These are phyloP conservation scores for Pueraria montana DNA, from an alignment of 306 rosid genomes.

Conservation along the genomic window DNA sequence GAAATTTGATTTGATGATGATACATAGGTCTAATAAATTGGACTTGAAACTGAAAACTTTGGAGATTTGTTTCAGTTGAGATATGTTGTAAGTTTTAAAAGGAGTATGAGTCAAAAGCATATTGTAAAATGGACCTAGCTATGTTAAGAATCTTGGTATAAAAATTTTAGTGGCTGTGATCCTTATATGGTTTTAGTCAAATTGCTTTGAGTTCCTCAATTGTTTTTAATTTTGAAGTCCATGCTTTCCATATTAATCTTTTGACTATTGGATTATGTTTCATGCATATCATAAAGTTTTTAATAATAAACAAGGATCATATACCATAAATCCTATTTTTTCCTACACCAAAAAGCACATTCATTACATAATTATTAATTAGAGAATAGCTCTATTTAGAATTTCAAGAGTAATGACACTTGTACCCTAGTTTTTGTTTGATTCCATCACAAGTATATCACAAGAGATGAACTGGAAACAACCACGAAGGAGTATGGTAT, in stretches of 20 bases:
- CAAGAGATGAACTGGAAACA: constrained; percentile 82
- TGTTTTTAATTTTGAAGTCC: not conserved
- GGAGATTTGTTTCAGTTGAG: too few species aligned
- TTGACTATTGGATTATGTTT: not conserved
- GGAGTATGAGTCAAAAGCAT: too few species aligned
- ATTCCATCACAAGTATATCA: constrained; percentile 72
- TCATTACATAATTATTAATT: not conserved
- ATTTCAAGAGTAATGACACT: constrained; percentile 19
- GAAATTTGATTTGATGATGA: too few species aligned
- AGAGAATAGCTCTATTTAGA: not conserved
- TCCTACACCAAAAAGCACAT: not conserved
- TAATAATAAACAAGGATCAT: constrained; percentile 7
- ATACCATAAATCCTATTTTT: not conserved
- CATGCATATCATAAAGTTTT: too few species aligned
- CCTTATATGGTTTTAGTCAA: too few species aligned
- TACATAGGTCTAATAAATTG: too few species aligned
- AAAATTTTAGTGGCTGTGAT: too few species aligned
- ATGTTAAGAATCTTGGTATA: too few species aligned
- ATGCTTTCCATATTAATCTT: not conserved
- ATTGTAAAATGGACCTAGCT: too few species aligned
- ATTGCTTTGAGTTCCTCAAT: too few species aligned
- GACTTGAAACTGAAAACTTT: too few species aligned
- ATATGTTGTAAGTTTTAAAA: too few species aligned
- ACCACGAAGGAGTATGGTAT: constrained; percentile 90
- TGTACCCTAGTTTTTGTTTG: constrained; percentile 17